phyloP scores from a whole-genome alignment of 2,329 filamentous ascomycete species.

The Ceratocystis destructans region DNA sequence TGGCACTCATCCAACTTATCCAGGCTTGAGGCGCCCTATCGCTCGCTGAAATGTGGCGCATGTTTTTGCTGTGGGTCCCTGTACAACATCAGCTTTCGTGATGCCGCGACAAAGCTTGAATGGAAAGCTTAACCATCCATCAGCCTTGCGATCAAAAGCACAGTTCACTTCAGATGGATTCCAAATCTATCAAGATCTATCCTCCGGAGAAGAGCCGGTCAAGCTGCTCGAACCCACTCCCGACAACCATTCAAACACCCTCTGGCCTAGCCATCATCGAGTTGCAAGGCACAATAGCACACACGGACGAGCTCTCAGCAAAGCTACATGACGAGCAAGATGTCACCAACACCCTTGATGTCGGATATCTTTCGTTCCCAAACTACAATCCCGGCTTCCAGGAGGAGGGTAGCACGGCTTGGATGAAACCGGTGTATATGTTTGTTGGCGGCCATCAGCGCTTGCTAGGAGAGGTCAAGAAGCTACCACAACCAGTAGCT shows the following conservation, averaged over 20 bases:
- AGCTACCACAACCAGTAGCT: constrained; percentile 62
- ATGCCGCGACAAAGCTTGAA: neutral
- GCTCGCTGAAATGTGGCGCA: neutral
- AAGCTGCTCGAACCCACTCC: constrained; percentile 44
- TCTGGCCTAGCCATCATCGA: constrained; percentile 81
- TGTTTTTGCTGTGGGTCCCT: neutral
- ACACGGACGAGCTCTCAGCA: constrained; percentile 35
- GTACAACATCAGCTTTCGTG: neutral
- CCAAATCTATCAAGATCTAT: constrained; percentile 28
- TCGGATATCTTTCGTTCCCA: constrained; percentile 69
- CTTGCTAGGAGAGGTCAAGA: constrained; percentile 80
- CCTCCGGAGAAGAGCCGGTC: constrained; percentile 24
- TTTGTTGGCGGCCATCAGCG: constrained; percentile 83
- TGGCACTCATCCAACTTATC: constrained; percentile 7
- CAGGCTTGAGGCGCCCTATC: too few relatives aligned
- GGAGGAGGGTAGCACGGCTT: constrained; percentile 45
- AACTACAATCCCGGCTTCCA: constrained; percentile 46
- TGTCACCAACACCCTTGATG: constrained; percentile 29
- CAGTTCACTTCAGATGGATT: neutral
- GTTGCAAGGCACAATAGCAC: constrained; percentile 78
- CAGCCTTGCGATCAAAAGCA: neutral
- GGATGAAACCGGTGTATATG: constrained; percentile 84
- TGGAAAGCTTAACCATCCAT: neutral
- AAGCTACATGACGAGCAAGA: constrained; percentile 20
- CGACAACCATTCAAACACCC: constrained; percentile 73